Evolutionary conservation across 139 green algal species (phyloP).

Genomic region (Limnomonas spitsbergensis): DNA sequence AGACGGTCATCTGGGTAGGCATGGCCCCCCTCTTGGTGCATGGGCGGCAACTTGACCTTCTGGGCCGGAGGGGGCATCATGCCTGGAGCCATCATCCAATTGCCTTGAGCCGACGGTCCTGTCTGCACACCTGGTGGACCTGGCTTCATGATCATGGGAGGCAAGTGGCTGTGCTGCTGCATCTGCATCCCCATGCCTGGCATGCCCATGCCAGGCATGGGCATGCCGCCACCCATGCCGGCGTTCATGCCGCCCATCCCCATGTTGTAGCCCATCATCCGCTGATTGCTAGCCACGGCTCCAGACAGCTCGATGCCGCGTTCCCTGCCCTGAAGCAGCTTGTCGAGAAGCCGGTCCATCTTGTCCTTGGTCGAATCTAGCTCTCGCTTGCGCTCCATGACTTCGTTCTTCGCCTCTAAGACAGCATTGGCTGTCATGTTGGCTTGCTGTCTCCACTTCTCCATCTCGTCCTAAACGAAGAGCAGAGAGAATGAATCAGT

Average conservation of each 20-base stretch:
- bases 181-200: constrained; percentile 5
- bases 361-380: constrained; percentile 70
- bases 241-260: constrained; percentile 7
- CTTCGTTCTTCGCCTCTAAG: constrained; percentile 69
- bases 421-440: constrained; percentile 54
- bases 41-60: background rate
- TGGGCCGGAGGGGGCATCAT: background rate
- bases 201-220: background rate
- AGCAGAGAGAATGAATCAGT: background rate
- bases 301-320: constrained; percentile 56
- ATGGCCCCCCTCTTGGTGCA: background rate
- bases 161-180: background rate
- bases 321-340: constrained; percentile 58
- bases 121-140: background rate
- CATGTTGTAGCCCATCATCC: constrained; percentile 28
- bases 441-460: constrained; percentile 67
- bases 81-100: background rate
- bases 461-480: constrained; percentile 39
- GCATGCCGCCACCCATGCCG: background rate
- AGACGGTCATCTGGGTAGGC: background rate
- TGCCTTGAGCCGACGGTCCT: background rate
- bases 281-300: constrained; percentile 46
- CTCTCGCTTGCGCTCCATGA: constrained; percentile 68
- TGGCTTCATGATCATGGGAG: background rate
- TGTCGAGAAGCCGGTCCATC: constrained; percentile 73